Base-by-base conservation (phyloP, 371 early-diverging fungal species). In the Mucor piriformis region DNA sequence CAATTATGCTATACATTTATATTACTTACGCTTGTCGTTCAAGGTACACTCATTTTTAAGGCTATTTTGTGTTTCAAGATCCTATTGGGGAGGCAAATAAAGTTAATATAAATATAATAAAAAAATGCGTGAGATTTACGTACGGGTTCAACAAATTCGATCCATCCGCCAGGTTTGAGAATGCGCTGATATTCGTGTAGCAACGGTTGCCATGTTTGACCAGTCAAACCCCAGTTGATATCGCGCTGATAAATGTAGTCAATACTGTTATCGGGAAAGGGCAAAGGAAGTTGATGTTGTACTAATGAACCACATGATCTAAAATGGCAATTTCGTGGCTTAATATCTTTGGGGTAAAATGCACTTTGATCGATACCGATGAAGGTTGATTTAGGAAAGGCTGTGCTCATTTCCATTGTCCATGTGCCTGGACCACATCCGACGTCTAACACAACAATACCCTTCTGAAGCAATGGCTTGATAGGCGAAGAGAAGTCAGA, bases 371-470 rank as follows among this genome's bases (percentile, higher is more conserved):
- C 79, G 18, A 79, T 67, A 12, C 79, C 79, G 16, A 76, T 73
- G 34, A 79, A 79, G 0, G 69, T 70, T 2, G 75, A 72, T 8
- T 63, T 59, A 13, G 80, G 77, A 34, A 70, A 79, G 0, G 57
- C 72, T 0, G 74, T 71, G 15, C 69, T 66, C 77, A 79, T 74
- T 52, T 76, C 77, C 77, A 79, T 76, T 4, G 74, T 64, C 80
- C 80, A 79, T 4, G 75, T 76, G 2, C 74, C 80, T 5, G 77
- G 65, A 0, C 80, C 80, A 47, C 80, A 79, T 12, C 80, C 80
- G 6, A 76, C 61, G 38, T 79, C 80, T 15, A 79, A 46, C 0
- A 74, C 80, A 1, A 79, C 55, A 20, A 69, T 66, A 3, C 77
- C 73, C 34, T 71, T 67, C 23, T 76, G 67, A n/a, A 79, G 64